Evolutionary conservation across 345 rosid genomes (phyloP).

Genomic region (Eucalyptus camaldulensis): DNA sequence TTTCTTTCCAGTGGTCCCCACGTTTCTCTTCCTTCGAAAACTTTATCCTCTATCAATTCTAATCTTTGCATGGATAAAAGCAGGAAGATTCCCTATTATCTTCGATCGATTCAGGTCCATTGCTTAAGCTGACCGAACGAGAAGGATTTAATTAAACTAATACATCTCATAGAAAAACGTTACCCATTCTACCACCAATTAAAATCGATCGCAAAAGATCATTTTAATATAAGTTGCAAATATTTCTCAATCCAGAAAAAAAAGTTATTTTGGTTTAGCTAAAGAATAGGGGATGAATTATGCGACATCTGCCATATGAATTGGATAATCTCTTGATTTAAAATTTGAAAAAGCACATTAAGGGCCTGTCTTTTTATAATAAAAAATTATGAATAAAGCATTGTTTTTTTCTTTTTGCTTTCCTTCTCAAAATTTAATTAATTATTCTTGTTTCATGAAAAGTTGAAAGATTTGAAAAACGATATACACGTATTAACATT

Average conservation of each 20-base stretch:
- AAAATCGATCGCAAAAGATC: neutral
- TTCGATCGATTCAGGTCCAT: neutral
- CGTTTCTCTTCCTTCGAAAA: neutral
- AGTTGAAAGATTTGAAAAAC: rapidly evolving
- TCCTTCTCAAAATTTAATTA: neutral
- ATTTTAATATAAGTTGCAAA: neutral
- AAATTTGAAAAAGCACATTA: neutral
- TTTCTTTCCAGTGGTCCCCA: neutral
- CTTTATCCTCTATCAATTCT: neutral
- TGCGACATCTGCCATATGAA: neutral
- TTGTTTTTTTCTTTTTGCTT: neutral
- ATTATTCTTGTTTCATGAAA: neutral
- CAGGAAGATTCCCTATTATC: neutral
- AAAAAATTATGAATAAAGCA: neutral
- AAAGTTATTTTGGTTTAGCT: neutral
- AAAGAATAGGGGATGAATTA: neutral
- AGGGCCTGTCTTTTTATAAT: neutral
- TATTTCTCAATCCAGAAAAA: neutral
- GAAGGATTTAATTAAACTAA: neutral
- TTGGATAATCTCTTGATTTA: neutral
- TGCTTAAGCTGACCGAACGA: neutral
- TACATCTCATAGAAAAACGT: neutral
- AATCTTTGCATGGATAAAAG: neutral
- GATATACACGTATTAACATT: neutral
- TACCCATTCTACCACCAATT: neutral